Percentiles rank a stretch among this genome's conserved stretches.
Conservation (phyloP, 1,139 yeast genomes). For the Nadsonia starkeyi-henricii region DNA sequence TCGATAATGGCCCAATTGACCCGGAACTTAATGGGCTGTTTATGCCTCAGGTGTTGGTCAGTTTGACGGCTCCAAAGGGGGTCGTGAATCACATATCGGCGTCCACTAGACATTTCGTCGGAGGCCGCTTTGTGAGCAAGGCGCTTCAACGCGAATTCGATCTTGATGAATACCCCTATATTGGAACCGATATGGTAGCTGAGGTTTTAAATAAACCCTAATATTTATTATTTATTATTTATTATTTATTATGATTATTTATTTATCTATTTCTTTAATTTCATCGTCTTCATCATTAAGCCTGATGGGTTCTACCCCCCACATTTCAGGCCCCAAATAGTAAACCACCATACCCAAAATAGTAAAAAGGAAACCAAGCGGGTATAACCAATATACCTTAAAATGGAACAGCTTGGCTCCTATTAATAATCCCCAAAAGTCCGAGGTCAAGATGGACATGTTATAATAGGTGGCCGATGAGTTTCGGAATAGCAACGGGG, state of each 20-base stretch:
- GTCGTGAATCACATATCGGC: constrained; percentile 43
- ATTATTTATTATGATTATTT: too few species aligned
- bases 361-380: constrained; percentile 31
- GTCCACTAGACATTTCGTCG: constrained; percentile 49
- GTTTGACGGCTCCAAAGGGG: constrained; percentile 90
- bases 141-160: constrained; percentile 60
- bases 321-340: constrained; percentile 23
- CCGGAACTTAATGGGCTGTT: constrained; percentile 27
- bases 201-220: constrained; percentile 1
- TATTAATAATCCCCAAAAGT: constrained; percentile 31
- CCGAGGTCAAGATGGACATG: constrained; percentile 29
- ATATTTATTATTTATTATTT: too few species aligned
- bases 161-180: constrained; percentile 37
- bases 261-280: constrained; percentile 23
- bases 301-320: constrained; percentile 33
- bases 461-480: constrained; percentile 34
- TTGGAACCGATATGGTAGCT: constrained; percentile 4
- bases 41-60: constrained; percentile 53
- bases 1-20: constrained; percentile 61
- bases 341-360: constrained; percentile 29
- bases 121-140: constrained; percentile 70
- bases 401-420: constrained; percentile 31
- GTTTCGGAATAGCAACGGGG: constrained; percentile 31
- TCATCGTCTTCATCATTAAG: constrained; percentile 21
- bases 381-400: constrained; percentile 31